Evolutionary conservation across 192 early-diverging fungal genomes (phyloP), one percentile per base, ranked within the genome.

Genomic region (Spizellomyces punctatus): DNA sequence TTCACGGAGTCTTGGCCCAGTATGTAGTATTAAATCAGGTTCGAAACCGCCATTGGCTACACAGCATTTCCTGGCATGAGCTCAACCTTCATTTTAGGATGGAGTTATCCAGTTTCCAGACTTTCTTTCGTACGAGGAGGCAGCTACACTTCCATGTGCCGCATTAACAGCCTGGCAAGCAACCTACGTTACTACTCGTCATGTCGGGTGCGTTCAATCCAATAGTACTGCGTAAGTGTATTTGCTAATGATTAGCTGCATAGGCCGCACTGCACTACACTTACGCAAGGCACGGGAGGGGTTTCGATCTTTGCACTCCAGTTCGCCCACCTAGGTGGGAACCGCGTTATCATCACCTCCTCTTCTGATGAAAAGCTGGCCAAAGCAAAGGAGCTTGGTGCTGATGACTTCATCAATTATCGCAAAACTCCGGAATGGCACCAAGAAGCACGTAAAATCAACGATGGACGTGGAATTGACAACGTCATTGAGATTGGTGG

Each of bases 241-340:
- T n/a, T n/a, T n/a, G n/a, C 19, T 62, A 41, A 36, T 36, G 27
- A 36, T 36, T 36, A 36, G 3, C 1, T 36, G 27, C 27, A 36
- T 36, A 36, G 27, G 27, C 27, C 27, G 1, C 27, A 36, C 27
- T 36, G 27, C 27, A 36, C 27, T 36, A 36, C 27, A 36, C 60
- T 62, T 17, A 41, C 41, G 6, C 60, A 62, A 41, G 60, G 60
- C 14, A 62, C 60, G 14, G 60, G 60, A 6, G 60, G 60, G 16
- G 60, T 62, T 22, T 21, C 17, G 0, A 41, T 62, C 19, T n/a
- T 36, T 62, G 60, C 60, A 6, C 16, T 41, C 14, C 60, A 62
- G 60, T 16, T 62, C 5, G 60, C 60, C 0, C 17, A 6, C n/a
- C 19, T 41, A 22, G 60, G 6, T 16, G 60, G 60, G 14, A 41